These are phyloP conservation scores for Rubroshorea leprosula DNA, from an alignment of 345 rosid genomes.

Conservation along the genomic window DNA sequence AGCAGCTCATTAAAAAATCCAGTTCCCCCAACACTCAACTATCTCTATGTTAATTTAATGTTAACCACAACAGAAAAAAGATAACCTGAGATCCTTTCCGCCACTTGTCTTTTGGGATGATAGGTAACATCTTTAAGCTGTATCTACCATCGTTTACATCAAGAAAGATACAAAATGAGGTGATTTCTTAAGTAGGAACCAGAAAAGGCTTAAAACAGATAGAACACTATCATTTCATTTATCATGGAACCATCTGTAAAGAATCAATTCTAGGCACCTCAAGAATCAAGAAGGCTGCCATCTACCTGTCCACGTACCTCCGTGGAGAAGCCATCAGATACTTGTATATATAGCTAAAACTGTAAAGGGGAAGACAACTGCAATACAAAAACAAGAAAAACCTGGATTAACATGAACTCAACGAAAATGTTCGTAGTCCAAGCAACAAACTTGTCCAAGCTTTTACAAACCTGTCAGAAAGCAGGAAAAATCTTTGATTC, in stretches of 20 bases:
- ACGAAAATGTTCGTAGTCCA: not conserved
- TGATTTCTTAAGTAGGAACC: constrained; percentile 2
- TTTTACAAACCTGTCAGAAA: constrained; percentile 84
- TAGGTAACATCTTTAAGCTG: constrained; percentile 65
- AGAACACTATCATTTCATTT: not conserved
- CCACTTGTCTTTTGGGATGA: constrained; percentile 60
- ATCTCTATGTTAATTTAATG: too few species aligned
- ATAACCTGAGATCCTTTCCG: constrained; percentile 93
- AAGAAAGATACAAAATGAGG: constrained; percentile 46
- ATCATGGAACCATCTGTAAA: constrained; percentile 7
- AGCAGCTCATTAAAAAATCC: too few species aligned
- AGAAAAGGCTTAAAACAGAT: not conserved
- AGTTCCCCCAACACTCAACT: too few species aligned
- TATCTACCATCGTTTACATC: constrained; percentile 36
- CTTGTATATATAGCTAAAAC: constrained; percentile 49
- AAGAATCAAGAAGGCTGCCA: constrained; percentile 22
- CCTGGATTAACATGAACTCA: not conserved
- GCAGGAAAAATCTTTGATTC: constrained; percentile 83
- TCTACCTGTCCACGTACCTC: constrained; percentile 71
- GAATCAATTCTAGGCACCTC: constrained; percentile 29
- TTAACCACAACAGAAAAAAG: too few species aligned
- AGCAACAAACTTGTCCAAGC: too few species aligned
- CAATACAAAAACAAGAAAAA: constrained; percentile 2
- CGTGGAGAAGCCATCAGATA: constrained; percentile 51
- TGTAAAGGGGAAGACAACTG: constrained; percentile 68